Percentiles rank a stretch among this genome's conserved stretches.
Evolutionary conservation across 1,284 basidiomycete genomes (phyloP).

Genomic region (Sanguinoderma infundibulare): DNA sequence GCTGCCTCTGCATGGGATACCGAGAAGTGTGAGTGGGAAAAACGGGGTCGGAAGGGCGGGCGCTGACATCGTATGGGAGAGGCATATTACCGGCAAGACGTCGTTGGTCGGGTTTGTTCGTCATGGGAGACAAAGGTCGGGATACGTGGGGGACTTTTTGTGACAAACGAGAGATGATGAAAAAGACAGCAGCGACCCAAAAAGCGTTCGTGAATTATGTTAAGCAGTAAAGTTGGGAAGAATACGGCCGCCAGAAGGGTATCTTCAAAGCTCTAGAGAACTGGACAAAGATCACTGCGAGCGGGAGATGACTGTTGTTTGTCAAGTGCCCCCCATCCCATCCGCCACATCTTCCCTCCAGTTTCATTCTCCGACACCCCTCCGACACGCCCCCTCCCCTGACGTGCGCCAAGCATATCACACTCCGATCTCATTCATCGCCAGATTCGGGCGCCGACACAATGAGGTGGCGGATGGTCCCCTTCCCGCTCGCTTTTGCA

Average conservation of each 20-base stretch:
- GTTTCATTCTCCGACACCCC: not conserved
- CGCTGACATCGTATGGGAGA: slow-evolving; percentile 25
- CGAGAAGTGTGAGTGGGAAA: slow-evolving; percentile 21
- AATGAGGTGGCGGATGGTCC: slow-evolving; percentile 14
- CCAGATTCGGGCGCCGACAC: slow-evolving; percentile 4
- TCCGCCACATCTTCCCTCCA: slow-evolving; percentile 1
- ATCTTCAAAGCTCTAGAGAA: slow-evolving; percentile 23
- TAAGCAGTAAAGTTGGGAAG: slow-evolving; percentile 20
- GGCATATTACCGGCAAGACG: slow-evolving; percentile 20
- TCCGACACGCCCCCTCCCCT: not conserved
- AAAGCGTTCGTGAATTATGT: slow-evolving; percentile 16
- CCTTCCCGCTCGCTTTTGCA: not conserved
- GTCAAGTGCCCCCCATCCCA: slow-evolving; percentile 17
- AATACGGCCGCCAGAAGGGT: slow-evolving; percentile 19
- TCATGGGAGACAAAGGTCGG: slow-evolving; percentile 17
- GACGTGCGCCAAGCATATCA: not conserved
- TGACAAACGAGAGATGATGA: slow-evolving; percentile 17
- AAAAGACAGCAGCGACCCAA: slow-evolving; percentile 3
- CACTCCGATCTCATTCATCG: not conserved
- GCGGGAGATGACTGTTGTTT: slow-evolving; percentile 20
- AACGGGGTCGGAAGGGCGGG: slow-evolving; percentile 14
- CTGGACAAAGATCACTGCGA: slow-evolving; percentile 16
- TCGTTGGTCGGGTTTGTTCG: slow-evolving; percentile 17
- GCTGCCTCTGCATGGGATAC: slow-evolving; percentile 23
- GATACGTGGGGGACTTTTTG: slow-evolving; percentile 8